phyloP scores from a whole-genome alignment of 345 rosid species.

The Lumnitzera littorea region DNA sequence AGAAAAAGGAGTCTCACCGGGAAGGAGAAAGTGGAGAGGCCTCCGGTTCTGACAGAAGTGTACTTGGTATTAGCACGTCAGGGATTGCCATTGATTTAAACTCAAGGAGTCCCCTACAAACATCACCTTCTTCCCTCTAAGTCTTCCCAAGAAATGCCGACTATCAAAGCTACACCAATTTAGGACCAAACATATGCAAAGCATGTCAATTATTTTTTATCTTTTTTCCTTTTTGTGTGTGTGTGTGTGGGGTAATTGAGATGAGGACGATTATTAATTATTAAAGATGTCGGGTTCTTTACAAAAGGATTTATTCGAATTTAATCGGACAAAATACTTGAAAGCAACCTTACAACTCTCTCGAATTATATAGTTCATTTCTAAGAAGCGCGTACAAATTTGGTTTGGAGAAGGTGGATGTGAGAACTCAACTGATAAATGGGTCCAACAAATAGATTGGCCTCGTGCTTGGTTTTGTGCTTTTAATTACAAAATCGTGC shows the following conservation, averaged over 20 bases:
- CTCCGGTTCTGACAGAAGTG: conserved; percentile 9
- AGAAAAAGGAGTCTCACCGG: conserved; percentile 11
- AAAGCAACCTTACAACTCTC: conserved; percentile 1
- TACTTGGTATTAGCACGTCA: conserved; percentile 25
- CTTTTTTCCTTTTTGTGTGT: too few species aligned
- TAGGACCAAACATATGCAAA: background rate
- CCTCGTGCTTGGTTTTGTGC: too few species aligned
- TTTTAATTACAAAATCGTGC: too few species aligned
- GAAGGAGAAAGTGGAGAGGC: conserved; percentile 22
- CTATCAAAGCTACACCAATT: conserved; percentile 27
- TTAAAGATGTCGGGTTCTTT: background rate
- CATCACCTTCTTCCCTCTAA: conserved; percentile 35
- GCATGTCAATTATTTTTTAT: background rate
- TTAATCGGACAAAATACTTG: background rate
- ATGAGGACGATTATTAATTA: background rate
- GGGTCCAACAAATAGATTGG: too few species aligned
- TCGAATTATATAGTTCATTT: background rate
- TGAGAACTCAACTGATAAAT: too few species aligned
- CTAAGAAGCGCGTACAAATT: background rate
- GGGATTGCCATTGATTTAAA: conserved; percentile 42
- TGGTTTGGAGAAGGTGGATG: too few species aligned
- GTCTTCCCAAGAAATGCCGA: conserved; percentile 18
- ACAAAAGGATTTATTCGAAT: background rate
- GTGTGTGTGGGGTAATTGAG: too few species aligned
- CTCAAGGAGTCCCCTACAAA: conserved; percentile 50